These are phyloP conservation scores for Thraustotheca clavata DNA, from an alignment of 352 stramenopile species.

Conservation along the genomic window DNA sequence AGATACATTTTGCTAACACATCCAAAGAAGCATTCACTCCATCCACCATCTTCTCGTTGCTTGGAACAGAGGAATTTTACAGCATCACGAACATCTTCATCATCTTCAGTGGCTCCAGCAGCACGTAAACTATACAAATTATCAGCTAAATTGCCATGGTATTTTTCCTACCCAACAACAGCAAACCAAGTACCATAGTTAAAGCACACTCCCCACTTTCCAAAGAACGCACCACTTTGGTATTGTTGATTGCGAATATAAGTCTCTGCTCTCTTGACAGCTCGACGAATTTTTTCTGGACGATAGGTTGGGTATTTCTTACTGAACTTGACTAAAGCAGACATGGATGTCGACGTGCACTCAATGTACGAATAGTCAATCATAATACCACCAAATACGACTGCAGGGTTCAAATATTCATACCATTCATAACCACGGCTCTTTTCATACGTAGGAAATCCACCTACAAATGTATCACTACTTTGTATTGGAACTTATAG, in stretches of 20 bases:
- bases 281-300: constrained; percentile 36
- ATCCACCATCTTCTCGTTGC: constrained; percentile 82
- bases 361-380: constrained; percentile 93
- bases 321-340: constrained; percentile 68
- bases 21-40: constrained; percentile 85
- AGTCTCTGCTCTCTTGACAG: constrained; percentile 43
- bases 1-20: constrained; percentile 87
- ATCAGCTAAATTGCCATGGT: background rate
- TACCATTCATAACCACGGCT: constrained; percentile 61
- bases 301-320: constrained; percentile 47
- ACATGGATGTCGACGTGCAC: constrained; percentile 80
- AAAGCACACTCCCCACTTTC: constrained; percentile 89
- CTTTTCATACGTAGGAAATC: constrained; percentile 21
- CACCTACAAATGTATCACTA: background rate
- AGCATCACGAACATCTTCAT: constrained; percentile 34
- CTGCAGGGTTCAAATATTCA: constrained; percentile 80
- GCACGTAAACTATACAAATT: constrained; percentile 3
- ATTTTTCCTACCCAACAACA: constrained; percentile 55
- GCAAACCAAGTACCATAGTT: constrained; percentile 88
- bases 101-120: constrained; percentile 27
- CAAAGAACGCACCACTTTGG: constrained; percentile 78
- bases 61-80: constrained; percentile 67
- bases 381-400: constrained; percentile 94
- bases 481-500: background rate
- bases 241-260: constrained; percentile 86